Base-by-base conservation (phyloP, 164 flowering plant species). In the Vitis rotundifolia region DNA sequence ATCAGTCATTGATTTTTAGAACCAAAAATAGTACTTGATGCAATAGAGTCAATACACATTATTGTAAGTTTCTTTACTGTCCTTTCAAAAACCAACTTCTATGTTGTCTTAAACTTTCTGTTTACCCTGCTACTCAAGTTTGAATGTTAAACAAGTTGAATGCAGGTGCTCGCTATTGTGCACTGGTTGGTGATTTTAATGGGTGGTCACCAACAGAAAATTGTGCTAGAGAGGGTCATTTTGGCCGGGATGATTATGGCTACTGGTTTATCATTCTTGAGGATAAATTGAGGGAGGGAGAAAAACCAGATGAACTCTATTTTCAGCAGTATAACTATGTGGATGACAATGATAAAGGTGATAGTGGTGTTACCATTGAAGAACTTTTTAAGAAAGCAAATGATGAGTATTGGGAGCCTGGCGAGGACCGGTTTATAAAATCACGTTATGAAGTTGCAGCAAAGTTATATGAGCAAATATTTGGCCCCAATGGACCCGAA, bases 401-500 rank as follows among this genome's bases (percentile, higher is more conserved):
- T 81, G 97, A 91, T 63, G 96, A 94, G 48, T 95, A 95, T 60
- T 95, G 97, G 97, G 97, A 92, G 77, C 99, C 98, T 64, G 98
- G 97, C 52, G 99, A 95, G 73, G 97, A 91, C 59, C 81, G 89
- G 11, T 88, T 63, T 67, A 13, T 87, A 5, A 89, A 92, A 48
- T 65, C 84, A 73, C 92, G 94, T 50, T 90, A 67, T 72, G 92
- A 89, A 76, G 75, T 79, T 9, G 86, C 89, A 58, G 85, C 95
- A 7, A 95, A 91, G 86, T 74, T 95, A 70, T 95, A 88, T 82
- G 99, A 92, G 79, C 83, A 91, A 76, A 71, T 91, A 44, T 95
- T 95, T 88, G 99, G 99, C 16, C 99, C 98, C 70, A 91, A 95
- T 81, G 97, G 99, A 47, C 97, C 99, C 29, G 89, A 95, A 72